Evolutionary conservation across 495 filamentous ascomycete species (phyloP), one percentile per base, ranked within the genome.

Genomic region (Trypethelium eluteriae): DNA sequence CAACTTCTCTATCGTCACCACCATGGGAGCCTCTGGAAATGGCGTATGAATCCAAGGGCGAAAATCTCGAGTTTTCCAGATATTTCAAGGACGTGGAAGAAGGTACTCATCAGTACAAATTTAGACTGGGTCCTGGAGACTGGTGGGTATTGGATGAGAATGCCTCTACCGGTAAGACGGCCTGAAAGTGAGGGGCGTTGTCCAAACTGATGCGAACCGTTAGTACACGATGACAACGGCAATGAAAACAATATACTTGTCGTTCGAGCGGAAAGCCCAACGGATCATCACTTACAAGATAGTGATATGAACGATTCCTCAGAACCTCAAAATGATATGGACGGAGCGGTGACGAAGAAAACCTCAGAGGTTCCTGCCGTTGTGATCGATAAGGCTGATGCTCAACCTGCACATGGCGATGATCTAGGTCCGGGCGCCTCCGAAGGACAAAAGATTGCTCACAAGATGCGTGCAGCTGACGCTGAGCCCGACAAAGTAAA

Each of bases 21-120:
- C 77, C 81, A 76, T 91, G 88, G 88, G 72, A 83, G 39, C 79
- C 81, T 3, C 69, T 82, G 25, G 85, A 89, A 77, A 85, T 90
- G 82, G 72, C 79, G 32, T 66, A 69, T 9, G 46, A 70, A 44
- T 69, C 57, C 59, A 69, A 68, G 11, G 61, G 68, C 38, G 74
- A 72, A 4, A 71, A 75, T 18, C 68, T 73, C 16, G 71, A 71
- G 47, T 78, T 77, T 66, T 56, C 4, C 56, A 72, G 65, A 62
- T 18, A 56, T 0, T 78, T 81, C 35, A 76, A 78, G 18, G 80
- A 83, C 46, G 78, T 81, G 34, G 71, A 86, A 38, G 71, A 76
- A 38, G 80, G 81, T 18, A 70, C 83, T 66, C 84, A 87, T 67
- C 83, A 88, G 69, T 91, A 89, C 77, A 89, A 89, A 73, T 89